phyloP scores from a whole-genome alignment of 2,329 filamentous ascomycete species.

The Penicillium occitanis region DNA sequence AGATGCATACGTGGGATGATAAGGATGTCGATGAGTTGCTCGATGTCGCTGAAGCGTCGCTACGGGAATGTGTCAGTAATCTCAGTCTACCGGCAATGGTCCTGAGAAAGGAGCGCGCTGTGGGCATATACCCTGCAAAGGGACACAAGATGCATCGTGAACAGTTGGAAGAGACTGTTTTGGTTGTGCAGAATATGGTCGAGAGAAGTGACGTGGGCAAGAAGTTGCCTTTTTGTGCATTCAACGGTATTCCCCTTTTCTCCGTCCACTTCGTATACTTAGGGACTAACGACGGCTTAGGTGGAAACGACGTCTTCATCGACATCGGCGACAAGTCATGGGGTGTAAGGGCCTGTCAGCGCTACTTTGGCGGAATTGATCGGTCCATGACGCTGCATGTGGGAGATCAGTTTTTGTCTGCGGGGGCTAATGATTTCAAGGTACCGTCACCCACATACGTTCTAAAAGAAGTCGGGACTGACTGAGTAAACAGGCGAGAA shows the following conservation, averaged over 20 bases:
- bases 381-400: slow-evolving; percentile 86
- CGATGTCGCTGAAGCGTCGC: slow-evolving; percentile 80
- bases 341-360: slow-evolving; percentile 90
- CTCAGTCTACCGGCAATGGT: slow-evolving; percentile 77
- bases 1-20: slow-evolving; percentile 54
- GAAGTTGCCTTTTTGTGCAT: slow-evolving; percentile 86
- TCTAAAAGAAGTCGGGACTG: background rate
- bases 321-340: slow-evolving; percentile 98
- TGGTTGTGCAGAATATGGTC: slow-evolving; percentile 89
- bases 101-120: slow-evolving; percentile 83
- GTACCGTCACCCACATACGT: slow-evolving; percentile 36
- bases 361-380: slow-evolving; percentile 76
- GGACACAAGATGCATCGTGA: slow-evolving; percentile 75
- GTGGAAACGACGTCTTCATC: slow-evolving; percentile 95
- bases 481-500: slow-evolving; percentile 57
- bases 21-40: slow-evolving; percentile 76
- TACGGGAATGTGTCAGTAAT: slow-evolving; percentile 76
- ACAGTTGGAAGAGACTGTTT: slow-evolving; percentile 89
- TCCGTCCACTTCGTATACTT: background rate
- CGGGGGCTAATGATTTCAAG: slow-evolving; percentile 96
- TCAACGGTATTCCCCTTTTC: slow-evolving; percentile 64
- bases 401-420: slow-evolving; percentile 92
- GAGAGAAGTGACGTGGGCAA: slow-evolving; percentile 72
- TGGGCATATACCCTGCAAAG: slow-evolving; percentile 69
- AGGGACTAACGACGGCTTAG: slow-evolving; percentile 30